Base-by-base conservation (phyloP, 305 asterid species). In the Fraxinus albicans region DNA sequence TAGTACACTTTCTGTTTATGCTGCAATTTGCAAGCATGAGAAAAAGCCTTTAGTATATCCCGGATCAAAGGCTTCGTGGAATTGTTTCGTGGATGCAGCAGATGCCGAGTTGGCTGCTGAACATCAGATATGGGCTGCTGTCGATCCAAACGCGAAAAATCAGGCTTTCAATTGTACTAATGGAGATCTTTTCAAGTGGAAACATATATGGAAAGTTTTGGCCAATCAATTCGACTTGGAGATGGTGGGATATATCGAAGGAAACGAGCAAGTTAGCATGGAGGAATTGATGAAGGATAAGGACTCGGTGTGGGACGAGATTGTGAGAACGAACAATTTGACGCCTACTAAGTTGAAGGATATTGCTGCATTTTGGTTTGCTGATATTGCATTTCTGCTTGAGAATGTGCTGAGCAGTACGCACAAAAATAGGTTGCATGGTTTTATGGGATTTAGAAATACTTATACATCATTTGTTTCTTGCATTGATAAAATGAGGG, bases 171-270 rank as follows among this genome's bases (percentile, higher is more conserved):
- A 93, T 58, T 85, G 88, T 2, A 84, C 80, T 31, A 93, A 93
- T 4, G 95, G 95, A 1, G 97, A 91, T 23, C 94, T 91, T 8
- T 93, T 90, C 81, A 90, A 87, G 88, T 91, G 97, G 97, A 93
- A 91, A 38, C 90, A 87, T 25, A 23, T 91, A 73, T 93, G 97
- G 97, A 84, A 84, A 4, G 90, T 85, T n/a, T 70, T 93, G 86
- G 93, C 89, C 1, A 69, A 84, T n/a, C 79, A 86, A 74, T 89
- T 91, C 1, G 95, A 80, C 36, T 8, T 93, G 17, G 90, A 90
- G 63, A 84, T 88, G 10, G 82, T 90, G 2, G 95, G 88, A 75
- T 93, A 88, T 21, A 10, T 70, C 0, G 90, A 88, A 67, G 91
- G 91, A 3, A 87, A 86, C 6, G 90, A 89, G 83, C 87, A 87